These are phyloP conservation scores for Colletotrichum viniferum DNA, from an alignment of 2,329 filamentous ascomycete genomes.

Conservation along the genomic window DNA sequence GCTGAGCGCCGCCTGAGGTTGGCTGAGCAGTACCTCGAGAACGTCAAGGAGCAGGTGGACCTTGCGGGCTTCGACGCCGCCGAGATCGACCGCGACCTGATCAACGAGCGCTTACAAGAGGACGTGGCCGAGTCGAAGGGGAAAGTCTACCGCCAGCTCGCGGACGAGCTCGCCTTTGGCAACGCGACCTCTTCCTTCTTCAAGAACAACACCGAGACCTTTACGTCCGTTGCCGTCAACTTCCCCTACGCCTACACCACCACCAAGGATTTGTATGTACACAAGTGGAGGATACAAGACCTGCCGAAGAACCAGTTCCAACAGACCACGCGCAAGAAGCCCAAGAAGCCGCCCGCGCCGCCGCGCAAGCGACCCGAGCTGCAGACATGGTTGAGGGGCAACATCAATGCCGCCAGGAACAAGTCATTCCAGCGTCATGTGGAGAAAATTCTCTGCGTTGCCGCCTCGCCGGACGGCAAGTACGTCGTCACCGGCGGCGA, in stretches of 20 bases:
- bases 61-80: constrained; percentile 90
- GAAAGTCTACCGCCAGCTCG: constrained; percentile 82
- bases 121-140: constrained; percentile 93
- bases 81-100: constrained; percentile 89
- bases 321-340: constrained; percentile 59
- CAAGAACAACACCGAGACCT: constrained; percentile 76
- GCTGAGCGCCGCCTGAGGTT: constrained; percentile 86
- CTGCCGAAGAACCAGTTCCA: constrained; percentile 64
- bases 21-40: constrained; percentile 91
- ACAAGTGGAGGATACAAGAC: constrained; percentile 87
- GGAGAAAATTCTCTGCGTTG: constrained; percentile 80
- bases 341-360: constrained; percentile 61
- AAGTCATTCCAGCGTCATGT: constrained; percentile 77
- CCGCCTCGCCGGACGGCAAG: constrained; percentile 86
- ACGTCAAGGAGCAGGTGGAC: constrained; percentile 82
- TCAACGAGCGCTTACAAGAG: constrained; percentile 88
- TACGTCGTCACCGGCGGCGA: constrained; percentile 89
- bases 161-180: constrained; percentile 72
- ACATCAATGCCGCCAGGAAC: constrained; percentile 64
- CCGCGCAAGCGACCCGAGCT: constrained; percentile 67
- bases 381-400: constrained; percentile 67
- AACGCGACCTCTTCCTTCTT: constrained; percentile 73
- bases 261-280: constrained; percentile 81
- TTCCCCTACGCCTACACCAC: constrained; percentile 86
- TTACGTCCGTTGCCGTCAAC: constrained; percentile 81